These are phyloP conservation scores for Lepiota brunneoincarnata DNA, from an alignment of 768 basidiomycete genomes.

Conservation along the genomic window DNA sequence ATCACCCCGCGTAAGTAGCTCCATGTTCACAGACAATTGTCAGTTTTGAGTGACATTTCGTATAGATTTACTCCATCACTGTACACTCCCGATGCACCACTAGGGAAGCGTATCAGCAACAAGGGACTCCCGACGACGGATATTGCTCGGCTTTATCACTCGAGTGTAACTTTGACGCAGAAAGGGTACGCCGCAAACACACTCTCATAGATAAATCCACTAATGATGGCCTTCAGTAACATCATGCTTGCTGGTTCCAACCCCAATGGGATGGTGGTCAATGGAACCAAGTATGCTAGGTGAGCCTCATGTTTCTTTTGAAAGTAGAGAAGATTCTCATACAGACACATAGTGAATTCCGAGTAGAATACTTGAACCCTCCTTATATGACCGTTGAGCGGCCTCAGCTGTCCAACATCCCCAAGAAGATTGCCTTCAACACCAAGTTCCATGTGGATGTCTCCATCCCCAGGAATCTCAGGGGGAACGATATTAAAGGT, in stretches of 20 bases:
- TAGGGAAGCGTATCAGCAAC: constrained; percentile 46
- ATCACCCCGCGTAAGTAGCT: constrained; percentile 27
- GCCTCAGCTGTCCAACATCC: constrained; percentile 28
- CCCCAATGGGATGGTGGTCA: constrained; percentile 34
- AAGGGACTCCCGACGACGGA: constrained; percentile 38
- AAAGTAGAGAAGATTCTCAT: not conserved
- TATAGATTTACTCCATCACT: constrained; percentile 41
- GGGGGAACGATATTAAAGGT: constrained; percentile 28
- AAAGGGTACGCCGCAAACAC: constrained; percentile 41
- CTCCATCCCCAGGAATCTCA: constrained; percentile 23
- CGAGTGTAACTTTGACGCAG: constrained; percentile 52
- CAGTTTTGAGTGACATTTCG: not conserved
- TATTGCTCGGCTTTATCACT: constrained; percentile 63
- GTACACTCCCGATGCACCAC: constrained; percentile 42
- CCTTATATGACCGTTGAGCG: constrained; percentile 13
- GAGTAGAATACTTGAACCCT: too few relatives aligned
- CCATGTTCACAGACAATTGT: not conserved
- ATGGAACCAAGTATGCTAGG: constrained; percentile 25
- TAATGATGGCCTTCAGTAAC: constrained; percentile 16
- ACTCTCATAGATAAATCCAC: not conserved
- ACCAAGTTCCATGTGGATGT: constrained; percentile 28
- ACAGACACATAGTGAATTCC: not conserved
- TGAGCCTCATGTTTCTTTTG: not conserved
- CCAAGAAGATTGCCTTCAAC: constrained; percentile 30
- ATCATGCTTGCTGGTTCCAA: constrained; percentile 41